Conservation (phyloP, 305 asterid genomes). For the Rubia balearica region DNA sequence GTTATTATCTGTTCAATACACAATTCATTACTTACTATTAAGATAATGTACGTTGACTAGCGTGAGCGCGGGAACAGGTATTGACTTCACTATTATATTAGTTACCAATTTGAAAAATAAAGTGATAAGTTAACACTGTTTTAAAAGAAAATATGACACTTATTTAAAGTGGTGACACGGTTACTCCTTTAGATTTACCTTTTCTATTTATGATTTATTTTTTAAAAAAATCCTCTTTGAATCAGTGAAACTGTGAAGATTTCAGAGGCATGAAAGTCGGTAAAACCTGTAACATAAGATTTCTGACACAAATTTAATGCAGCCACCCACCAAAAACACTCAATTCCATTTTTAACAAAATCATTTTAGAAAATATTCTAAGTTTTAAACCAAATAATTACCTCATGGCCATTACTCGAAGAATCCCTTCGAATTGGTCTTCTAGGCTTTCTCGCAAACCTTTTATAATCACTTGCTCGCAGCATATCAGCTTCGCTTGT, state of each 20-base stretch:
- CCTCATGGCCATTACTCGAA: slow-evolving; percentile 71
- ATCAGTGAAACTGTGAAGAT: slow-evolving; percentile 10
- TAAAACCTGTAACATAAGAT: slow-evolving; percentile 13
- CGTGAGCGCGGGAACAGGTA: no score
- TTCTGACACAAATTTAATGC: slow-evolving; percentile 7
- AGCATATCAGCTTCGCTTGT: slow-evolving; percentile 56
- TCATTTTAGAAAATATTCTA: background rate
- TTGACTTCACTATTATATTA: no score
- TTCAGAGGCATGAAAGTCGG: slow-evolving; percentile 15
- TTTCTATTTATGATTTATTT: background rate
- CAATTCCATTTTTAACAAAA: background rate
- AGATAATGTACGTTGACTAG: no score
- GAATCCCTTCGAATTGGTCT: slow-evolving; percentile 48
- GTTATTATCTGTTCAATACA: no score
- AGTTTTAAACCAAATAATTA: slow-evolving; percentile 5
- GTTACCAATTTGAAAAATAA: no score
- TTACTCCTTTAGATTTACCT: background rate
- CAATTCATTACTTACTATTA: no score
- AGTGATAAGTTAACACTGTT: no score
- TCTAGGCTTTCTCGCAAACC: slow-evolving; percentile 47
- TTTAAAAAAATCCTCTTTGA: background rate
- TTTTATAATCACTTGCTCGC: slow-evolving; percentile 41
- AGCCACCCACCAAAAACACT: background rate
- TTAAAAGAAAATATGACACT: no score
- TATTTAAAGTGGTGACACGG: background rate